Percentiles rank a stretch among this genome's conserved stretches.
Conservation (phyloP, 768 basidiomycete genomes). For the Russula vinacea region DNA sequence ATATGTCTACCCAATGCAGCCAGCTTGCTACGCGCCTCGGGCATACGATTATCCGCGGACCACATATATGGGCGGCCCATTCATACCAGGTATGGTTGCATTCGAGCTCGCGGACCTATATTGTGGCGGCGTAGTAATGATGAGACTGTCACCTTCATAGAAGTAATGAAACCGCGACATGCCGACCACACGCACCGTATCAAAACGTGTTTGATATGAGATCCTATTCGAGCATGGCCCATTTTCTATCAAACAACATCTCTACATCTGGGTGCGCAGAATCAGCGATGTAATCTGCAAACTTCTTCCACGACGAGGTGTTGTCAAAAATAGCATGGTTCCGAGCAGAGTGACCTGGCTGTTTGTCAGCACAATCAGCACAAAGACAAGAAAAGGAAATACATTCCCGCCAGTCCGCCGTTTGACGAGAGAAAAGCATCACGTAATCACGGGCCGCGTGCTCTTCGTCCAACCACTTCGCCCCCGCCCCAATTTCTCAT, state of each 20-base stretch:
- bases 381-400: too few species aligned
- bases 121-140: background rate
- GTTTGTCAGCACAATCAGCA: too few species aligned
- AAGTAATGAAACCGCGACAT: conserved; percentile 8
- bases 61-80: conserved; percentile 1
- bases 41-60: conserved; percentile 4
- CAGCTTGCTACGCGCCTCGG: conserved; percentile 10
- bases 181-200: conserved; percentile 7
- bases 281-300: too few species aligned
- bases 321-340: too few species aligned
- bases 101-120: background rate
- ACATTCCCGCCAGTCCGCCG: too few species aligned
- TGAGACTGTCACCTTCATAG: background rate
- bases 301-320: too few species aligned
- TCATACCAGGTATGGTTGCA: background rate
- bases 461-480: too few species aligned
- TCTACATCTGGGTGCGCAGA: too few species aligned
- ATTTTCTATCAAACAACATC: background rate
- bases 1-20: conserved; percentile 1
- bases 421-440: too few species aligned
- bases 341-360: too few species aligned
- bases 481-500: too few species aligned
- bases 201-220: conserved; percentile 2
- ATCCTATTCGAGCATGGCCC: background rate
- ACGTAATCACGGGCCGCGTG: too few species aligned